Conservation (phyloP, 2,329 filamentous ascomycete genomes). For the Alternaria tenuissima region DNA sequence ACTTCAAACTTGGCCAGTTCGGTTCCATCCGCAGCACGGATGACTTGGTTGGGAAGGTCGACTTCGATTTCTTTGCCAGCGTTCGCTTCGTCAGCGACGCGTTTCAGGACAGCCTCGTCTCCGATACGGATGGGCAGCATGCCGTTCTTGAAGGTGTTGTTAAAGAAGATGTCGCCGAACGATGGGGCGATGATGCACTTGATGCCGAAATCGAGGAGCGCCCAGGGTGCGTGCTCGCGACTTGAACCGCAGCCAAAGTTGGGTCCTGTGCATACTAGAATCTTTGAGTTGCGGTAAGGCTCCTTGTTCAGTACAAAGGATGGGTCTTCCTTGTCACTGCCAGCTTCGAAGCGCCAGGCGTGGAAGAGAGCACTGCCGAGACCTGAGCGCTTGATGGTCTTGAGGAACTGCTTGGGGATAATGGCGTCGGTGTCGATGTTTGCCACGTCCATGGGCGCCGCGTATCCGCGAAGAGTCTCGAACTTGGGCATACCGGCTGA, state of each 20-base stretch:
- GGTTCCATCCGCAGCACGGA: constrained; percentile 78
- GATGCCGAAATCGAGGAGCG: constrained; percentile 95
- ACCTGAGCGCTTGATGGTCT: constrained; percentile 98
- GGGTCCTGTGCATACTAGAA: constrained; percentile 86
- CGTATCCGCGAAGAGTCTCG: constrained; percentile 81
- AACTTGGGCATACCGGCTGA: constrained; percentile 81
- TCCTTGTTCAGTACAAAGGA: constrained; percentile 91
- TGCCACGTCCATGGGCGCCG: constrained; percentile 83
- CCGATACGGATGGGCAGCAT: constrained; percentile 88
- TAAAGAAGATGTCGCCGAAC: constrained; percentile 95
- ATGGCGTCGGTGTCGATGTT: constrained; percentile 99
- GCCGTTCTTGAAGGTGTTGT: constrained; percentile 99
- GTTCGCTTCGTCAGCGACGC: constrained; percentile 77
- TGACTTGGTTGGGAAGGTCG: constrained; percentile 83
- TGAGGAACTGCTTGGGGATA: constrained; percentile 98
- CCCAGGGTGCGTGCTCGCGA: constrained; percentile 97
- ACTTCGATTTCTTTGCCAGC: constrained; percentile 87
- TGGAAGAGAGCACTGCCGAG: constrained; percentile 89
- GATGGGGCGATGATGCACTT: constrained; percentile 90
- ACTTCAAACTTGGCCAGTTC: constrained; percentile 83
- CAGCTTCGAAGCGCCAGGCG: constrained; percentile 74
- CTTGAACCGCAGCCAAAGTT: constrained; percentile 97
- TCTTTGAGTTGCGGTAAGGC: constrained; percentile 83
- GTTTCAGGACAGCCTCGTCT: constrained; percentile 70
- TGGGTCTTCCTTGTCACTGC: constrained; percentile 74